Percentiles rank a stretch among this genome's conserved stretches.
These are phyloP conservation scores for Tricholomella constricta DNA, from an alignment of 768 basidiomycete species.

Conservation along the genomic window DNA sequence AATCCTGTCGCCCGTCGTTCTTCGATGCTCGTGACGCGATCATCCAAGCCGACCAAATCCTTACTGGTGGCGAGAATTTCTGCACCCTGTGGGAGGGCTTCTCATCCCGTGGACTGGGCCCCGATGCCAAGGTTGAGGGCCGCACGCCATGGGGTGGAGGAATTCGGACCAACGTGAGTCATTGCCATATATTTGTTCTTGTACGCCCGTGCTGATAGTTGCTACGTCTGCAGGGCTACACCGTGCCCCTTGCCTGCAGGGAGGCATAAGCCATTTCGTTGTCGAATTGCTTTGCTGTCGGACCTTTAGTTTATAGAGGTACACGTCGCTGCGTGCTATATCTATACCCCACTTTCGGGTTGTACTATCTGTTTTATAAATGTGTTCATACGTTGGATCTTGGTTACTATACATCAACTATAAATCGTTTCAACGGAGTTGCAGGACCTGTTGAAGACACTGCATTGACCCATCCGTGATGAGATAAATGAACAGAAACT, in stretches of 20 bases:
- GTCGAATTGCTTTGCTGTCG: not conserved
- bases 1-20: conserved; percentile 89
- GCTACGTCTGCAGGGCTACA: not conserved
- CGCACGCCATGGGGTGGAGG: conserved; percentile 95
- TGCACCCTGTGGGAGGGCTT: conserved; percentile 90
- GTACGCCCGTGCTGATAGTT: not conserved
- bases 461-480: too few relatives aligned
- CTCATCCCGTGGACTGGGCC: conserved; percentile 77
- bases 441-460: too few relatives aligned
- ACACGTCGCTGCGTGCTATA: not conserved
- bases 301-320: not conserved
- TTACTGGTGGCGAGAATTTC: conserved; percentile 92
- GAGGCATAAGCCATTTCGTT: not conserved
- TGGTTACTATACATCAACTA: too few relatives aligned
- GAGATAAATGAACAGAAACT: too few relatives aligned
- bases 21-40: conserved; percentile 90
- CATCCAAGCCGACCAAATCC: conserved; percentile 84
- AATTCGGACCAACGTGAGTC: conserved; percentile 62
- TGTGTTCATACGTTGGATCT: not conserved
- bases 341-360: not conserved
- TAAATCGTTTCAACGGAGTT: too few relatives aligned
- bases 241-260: not conserved
- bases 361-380: not conserved
- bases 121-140: conserved; percentile 72
- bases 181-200: not conserved